phyloP scores from a whole-genome alignment of 805 yeast genomes.

The Saccharomycopsis amapae region DNA sequence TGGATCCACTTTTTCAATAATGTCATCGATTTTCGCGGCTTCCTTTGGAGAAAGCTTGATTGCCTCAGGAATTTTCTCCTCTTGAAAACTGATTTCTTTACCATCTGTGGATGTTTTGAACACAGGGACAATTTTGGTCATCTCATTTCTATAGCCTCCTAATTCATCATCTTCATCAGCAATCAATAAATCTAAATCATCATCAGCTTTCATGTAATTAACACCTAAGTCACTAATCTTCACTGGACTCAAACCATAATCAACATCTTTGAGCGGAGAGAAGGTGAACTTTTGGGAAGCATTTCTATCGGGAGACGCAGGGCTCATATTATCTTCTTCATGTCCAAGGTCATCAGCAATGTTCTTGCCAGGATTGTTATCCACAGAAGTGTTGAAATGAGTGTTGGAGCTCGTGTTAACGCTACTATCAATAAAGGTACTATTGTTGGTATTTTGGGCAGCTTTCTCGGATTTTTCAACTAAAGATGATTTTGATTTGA shows the following conservation, averaged over 20 bases:
- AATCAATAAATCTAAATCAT: conserved; percentile 1
- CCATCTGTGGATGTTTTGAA: neutral
- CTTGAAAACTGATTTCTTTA: neutral
- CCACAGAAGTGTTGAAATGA: neutral
- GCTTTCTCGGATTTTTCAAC: neutral
- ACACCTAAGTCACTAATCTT: conserved; percentile 6
- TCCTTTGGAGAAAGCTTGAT: neutral
- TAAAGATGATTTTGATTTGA: neutral
- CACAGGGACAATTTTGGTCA: conserved; percentile 5
- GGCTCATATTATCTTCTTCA: no score
- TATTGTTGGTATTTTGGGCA: neutral
- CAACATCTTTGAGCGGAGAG: conserved; percentile 5
- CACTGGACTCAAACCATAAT: conserved; percentile 17
- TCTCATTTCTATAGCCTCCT: neutral
- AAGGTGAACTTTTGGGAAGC: neutral
- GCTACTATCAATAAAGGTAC: neutral
- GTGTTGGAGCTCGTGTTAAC: no score
- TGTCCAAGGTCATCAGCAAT: neutral
- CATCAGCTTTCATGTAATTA: neutral
- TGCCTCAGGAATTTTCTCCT: neutral
- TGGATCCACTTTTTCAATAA: conserved; percentile 14
- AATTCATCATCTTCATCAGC: neutral
- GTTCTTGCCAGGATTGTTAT: neutral
- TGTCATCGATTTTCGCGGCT: conserved; percentile 3
- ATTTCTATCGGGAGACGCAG: neutral